Evolutionary conservation across 2,329 filamentous ascomycete genomes (phyloP), one percentile per base, ranked within the genome.

Genomic region (Clonostachys chloroleuca): DNA sequence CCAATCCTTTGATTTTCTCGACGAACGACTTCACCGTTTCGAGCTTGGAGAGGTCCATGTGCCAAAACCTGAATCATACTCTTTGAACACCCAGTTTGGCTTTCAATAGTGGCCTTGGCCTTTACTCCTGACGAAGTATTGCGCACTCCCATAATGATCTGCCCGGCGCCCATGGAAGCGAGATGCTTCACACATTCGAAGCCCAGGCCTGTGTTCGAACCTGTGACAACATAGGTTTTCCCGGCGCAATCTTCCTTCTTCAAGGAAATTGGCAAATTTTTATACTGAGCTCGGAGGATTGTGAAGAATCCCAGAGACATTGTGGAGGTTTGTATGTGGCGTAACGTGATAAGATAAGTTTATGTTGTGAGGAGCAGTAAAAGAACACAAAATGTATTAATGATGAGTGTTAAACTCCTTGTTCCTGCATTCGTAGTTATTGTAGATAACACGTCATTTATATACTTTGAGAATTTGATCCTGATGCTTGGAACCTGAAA

Each of bases 21-120:
- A 59, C 66, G 50, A 78, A 77, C 46, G 41, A 58, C 42, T 54
- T 51, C 36, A 66, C 52, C 36, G 58, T 60, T 1, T 54, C 68
- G 56, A 68, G 72, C 5, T 60, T 67, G 5, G 50, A 45, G 43
- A 77, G 66, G 48, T 78, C 70, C 9, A 77, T 53, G 5, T 61
- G 42, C 70, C 72, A 78, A 78, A 13, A 75, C 67, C 24, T 73
- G 65, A n/a, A 73, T 57, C 2, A 59, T 49, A 3, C 51, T 52
- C 0, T 50, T 43, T 5, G 39, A 7, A 33, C 52, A 52, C 1
- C 47, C 36, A 0, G 58, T 68, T 3, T 57, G 52, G 7, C 54
- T 55, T 33, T 67, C 60, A 18, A 71, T 67, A 13, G 65, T 35
- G 3, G 24, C 43, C 24, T 12, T 36, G 34, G 43, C 30, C 33